Base-by-base conservation (phyloP, 257 asterid species). In the Gentiana dahurica region DNA sequence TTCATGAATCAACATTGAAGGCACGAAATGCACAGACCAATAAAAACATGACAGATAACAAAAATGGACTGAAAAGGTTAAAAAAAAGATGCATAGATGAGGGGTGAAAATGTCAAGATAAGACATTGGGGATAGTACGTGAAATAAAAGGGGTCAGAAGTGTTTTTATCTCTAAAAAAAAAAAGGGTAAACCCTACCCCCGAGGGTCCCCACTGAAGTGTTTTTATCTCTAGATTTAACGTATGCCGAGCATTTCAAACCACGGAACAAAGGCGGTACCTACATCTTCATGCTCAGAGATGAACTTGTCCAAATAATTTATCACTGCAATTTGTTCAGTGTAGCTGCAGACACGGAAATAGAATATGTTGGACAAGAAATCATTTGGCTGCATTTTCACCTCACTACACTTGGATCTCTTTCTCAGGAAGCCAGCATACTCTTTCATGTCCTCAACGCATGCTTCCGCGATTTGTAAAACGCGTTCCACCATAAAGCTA, bases 401-500 rank as follows among this genome's bases (percentile, higher is more conserved):
- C 66, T 54, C 74, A 66, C 71, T 57, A 59, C 79, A 67, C 48
- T 66, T 85, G 61, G 64, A 59, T 60, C 76, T 79, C 77, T 81
- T 91, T 39, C 66, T 59, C 63, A 81, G 57, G 66, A 81, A 68
- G 66, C 71, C 79, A 61, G 74, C 72, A 59, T 91, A 91, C 71
- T 81, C 89, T 47, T 57, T 77, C 92, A 91, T 79, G 74, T 87
- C 98, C 68, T 78, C 81, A 49, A 78, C 71, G 71, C 98, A 85
- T 35, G 98, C 95, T 78, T 87, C 85, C 0, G 97, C 96, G 59
- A 87, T 85, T 73, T 91, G 98, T 61, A 69, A 65, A 79, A 71
- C 95, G 35, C 98, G 94, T 59, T 87, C 96, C 60, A 83, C 95
- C 97, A 83, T 91, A 64, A 91, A 91, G 73, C 97, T 87, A 64